Evolutionary conservation across 768 basidiomycete species (phyloP), one percentile per base, ranked within the genome.

Genomic region (Tricholoma sp.): DNA sequence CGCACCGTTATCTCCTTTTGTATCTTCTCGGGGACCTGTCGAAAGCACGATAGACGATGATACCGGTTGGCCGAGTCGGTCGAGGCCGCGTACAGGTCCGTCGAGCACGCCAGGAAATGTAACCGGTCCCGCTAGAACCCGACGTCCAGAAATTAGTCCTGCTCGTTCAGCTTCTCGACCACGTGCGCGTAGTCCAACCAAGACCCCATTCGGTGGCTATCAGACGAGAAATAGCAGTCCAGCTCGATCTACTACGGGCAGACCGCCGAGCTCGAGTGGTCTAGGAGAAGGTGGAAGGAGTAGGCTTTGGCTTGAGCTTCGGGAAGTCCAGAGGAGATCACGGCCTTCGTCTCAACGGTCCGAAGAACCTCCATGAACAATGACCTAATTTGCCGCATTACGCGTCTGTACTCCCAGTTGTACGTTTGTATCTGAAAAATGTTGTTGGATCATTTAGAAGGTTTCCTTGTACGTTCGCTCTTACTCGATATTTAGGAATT

Each of bases 401-500:
- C 12, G 4, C 54, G 55, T 53, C 57, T 60, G 58, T 60, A 18
- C 34, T 62, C 58, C 33, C 36, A 36, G 15, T 6, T 41, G 1
- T 2, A n/a, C 15, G 15, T 42, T 42, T 8, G 44, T 44, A 10
- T 28, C 44, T 45, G 24, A 13, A 28, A 48, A 31, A 49, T 49
- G 47, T 32, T 49, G 47, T 32, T 32, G 29, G 47, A 47, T 9
- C 31, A n/a, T 49, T 9, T 49, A 9, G 15, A 32, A 31, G 3
- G 15, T n/a, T 8, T 31, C 24, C 31, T 24, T 32, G 48, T 28
- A 44, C 36, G 3, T 12, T n/a, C 6, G 15, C 13, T 6, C 45
- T 29, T 20, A 6, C 24, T 36, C 20, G 9, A n/a, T 9, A 17
- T 47, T 82, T 70, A 95, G 10, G 93, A 92, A 70, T 94, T 94